Conservation (phyloP, 2,329 filamentous ascomycete genomes). For the Capronia epimyces region DNA sequence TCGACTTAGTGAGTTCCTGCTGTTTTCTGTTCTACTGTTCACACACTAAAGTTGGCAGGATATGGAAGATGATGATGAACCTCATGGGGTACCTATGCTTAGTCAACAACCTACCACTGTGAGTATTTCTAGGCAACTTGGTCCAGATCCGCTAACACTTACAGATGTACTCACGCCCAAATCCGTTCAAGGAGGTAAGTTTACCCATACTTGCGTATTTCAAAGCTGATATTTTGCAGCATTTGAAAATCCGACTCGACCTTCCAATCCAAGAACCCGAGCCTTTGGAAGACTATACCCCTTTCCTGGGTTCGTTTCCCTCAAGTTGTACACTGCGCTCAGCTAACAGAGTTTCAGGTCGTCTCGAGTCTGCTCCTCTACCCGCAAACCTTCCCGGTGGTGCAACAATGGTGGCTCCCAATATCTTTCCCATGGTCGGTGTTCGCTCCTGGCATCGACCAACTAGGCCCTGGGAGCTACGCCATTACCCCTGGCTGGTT, state of each 20-base stretch:
- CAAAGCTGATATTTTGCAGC: background rate
- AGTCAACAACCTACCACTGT: background rate
- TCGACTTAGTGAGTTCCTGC: slow-evolving; percentile 4
- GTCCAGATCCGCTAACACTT: too few species aligned
- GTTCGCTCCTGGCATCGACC: slow-evolving; percentile 14
- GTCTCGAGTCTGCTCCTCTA: slow-evolving; percentile 11
- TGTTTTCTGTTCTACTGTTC: background rate
- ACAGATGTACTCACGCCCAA: slow-evolving; percentile 8
- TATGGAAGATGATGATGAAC: background rate
- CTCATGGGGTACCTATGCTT: background rate
- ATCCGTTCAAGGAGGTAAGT: slow-evolving; percentile 14
- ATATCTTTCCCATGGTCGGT: slow-evolving; percentile 13
- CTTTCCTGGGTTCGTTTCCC: slow-evolving; percentile 6
- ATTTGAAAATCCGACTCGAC: background rate
- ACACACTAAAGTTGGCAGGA: background rate
- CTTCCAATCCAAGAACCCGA: slow-evolving; percentile 9
- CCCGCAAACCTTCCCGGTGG: slow-evolving; percentile 1
- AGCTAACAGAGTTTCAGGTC: background rate
- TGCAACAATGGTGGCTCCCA: slow-evolving; percentile 13
- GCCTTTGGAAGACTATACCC: slow-evolving; percentile 9
- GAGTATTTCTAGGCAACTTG: too few species aligned
- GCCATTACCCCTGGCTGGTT: background rate
- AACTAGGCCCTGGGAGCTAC: background rate
- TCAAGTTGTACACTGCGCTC: background rate
- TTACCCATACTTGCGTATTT: background rate